These are phyloP conservation scores for Xylaria arbuscula DNA, from an alignment of 2,329 filamentous ascomycete genomes.

Conservation along the genomic window DNA sequence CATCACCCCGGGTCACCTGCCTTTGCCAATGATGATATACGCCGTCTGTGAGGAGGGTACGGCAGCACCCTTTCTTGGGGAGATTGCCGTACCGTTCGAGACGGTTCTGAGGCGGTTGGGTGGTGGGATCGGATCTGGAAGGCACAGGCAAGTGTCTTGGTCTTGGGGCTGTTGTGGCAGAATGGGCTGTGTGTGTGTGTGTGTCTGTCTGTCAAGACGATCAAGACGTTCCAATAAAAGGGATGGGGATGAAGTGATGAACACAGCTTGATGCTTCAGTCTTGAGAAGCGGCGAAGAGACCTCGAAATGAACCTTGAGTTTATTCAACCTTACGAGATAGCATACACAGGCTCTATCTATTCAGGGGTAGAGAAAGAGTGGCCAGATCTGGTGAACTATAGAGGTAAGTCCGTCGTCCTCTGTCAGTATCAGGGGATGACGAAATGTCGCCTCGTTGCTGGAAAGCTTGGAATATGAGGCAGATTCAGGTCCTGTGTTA, in stretches of 20 bases:
- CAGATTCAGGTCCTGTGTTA: slow-evolving; percentile 25
- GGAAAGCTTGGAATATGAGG: slow-evolving; percentile 29
- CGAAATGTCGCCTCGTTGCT: slow-evolving; percentile 25
- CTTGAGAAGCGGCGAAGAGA: slow-evolving; percentile 31
- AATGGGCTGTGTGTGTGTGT: slow-evolving; percentile 27
- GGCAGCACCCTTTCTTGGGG: slow-evolving; percentile 28
- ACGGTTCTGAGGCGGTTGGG: slow-evolving; percentile 21
- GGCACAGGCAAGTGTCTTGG: slow-evolving; percentile 28
- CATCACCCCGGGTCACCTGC: slow-evolving; percentile 7
- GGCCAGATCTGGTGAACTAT: slow-evolving; percentile 27
- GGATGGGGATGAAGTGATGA: slow-evolving; percentile 27
- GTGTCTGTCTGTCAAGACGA: slow-evolving; percentile 21
- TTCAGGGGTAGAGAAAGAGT: slow-evolving; percentile 29
- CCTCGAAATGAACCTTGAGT: slow-evolving; percentile 29
- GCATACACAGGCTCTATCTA: slow-evolving; percentile 27
- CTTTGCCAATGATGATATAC: slow-evolving; percentile 31
- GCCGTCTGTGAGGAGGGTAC: slow-evolving; percentile 27
- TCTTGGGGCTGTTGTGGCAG: slow-evolving; percentile 26
- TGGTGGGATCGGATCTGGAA: slow-evolving; percentile 29
- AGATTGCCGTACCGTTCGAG: slow-evolving; percentile 29
- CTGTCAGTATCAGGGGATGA: slow-evolving; percentile 28
- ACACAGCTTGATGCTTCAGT: slow-evolving; percentile 26
- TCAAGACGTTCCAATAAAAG: slow-evolving; percentile 28
- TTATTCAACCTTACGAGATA: slow-evolving; percentile 30
- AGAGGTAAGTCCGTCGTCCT: slow-evolving; percentile 26